Evolutionary conservation across 2,329 filamentous ascomycete genomes (phyloP), one percentile per base, ranked within the genome.

Genomic region (Fusarium anguioides): DNA sequence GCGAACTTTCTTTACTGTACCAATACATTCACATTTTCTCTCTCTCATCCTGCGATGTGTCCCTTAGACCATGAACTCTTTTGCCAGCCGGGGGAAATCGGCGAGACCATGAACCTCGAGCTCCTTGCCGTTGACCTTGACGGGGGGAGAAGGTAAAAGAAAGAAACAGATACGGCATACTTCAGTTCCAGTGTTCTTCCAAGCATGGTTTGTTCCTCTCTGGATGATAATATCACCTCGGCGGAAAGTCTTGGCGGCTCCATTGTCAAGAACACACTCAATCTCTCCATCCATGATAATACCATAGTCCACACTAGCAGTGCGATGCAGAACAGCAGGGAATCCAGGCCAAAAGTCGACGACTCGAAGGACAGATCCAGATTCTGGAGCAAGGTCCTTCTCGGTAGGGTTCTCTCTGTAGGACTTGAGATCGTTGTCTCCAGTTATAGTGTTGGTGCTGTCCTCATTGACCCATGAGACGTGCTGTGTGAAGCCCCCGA

Each of bases 141-240:
- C 41, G 3, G 66, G 66, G 11, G 57, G 52, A 23, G 68, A 48
- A 12, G 70, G 55, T 23, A 72, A 36, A 27, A 71, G 62, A n/a
- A 59, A 66, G 59, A 71, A 71, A 56, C 58, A 70, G 48, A 72
- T 44, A 14, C 70, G 65, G 24, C 69, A 70, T 4, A 62, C 35
- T 20, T 67, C 66, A 4, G 48, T 58, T 27, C 66, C 48, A 4
- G 42, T 60, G 20, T 72, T 72, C 61, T 65, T 72, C 68, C 68
- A 72, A 4, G 63, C 66, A 27, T 72, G 70, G 23, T 64, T 72
- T 17, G 70, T 71, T 15, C 70, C 70, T 14, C 64, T 62, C 66
- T 73, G 70, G n/a, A 72, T 44, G 41, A 71, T 46, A 18, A 71
- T 67, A 15, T 71, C 68, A 3, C 70, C 71, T 18, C 68, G 58